Base-by-base conservation (phyloP, 257 asterid genomes). In the Prunella vulgaris region DNA sequence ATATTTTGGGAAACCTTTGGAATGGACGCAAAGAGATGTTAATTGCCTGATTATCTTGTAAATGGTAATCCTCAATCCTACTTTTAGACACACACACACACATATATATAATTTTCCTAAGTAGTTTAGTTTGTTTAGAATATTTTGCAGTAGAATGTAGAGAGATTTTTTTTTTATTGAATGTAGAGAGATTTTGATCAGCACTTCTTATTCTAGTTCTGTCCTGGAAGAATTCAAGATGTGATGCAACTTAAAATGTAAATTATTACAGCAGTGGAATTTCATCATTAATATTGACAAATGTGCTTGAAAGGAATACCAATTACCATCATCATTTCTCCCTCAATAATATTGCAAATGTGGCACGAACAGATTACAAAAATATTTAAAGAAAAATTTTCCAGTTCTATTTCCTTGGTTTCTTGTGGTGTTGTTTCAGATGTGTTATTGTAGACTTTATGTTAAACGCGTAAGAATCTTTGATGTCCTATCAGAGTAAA, bases 61-160 rank as follows among this genome's bases (percentile, higher is more conserved):
- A 77, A 54, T 49, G 68, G 69, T 56, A 68, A 44, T 25, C 68
- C 64, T 51, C 76, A 44, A 66, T 51, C 74, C 37, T 25, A 37
- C 48, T 4, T 27, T n/a, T n/a, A n/a, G n/a, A n/a, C n/a, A n/a
- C n/a, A n/a, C n/a, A n/a, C n/a, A n/a, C 4, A 40, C 13, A 40
- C 2, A 40, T 10, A 40, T 10, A 13, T 42, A 12, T 40, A 13
- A 10, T 10, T 40, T 40, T 40, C 48, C 7, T 40, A 52, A 21
- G 15, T 60, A 35, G 40, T 21, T 66, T 42, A 35, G 58, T 15
- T 58, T 74, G 64, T 10, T 68, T 38, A 52, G 69, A 42, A 21
- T 28, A 48, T 59, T 20, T 20, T 35, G 17, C 52, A 25, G 61
- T 52, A 25, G 66, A 53, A 28, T 52, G 24, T 64, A 15, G 33